Base-by-base conservation (phyloP, 2,329 filamentous ascomycete genomes). In the Microthyrium microscopicum region DNA sequence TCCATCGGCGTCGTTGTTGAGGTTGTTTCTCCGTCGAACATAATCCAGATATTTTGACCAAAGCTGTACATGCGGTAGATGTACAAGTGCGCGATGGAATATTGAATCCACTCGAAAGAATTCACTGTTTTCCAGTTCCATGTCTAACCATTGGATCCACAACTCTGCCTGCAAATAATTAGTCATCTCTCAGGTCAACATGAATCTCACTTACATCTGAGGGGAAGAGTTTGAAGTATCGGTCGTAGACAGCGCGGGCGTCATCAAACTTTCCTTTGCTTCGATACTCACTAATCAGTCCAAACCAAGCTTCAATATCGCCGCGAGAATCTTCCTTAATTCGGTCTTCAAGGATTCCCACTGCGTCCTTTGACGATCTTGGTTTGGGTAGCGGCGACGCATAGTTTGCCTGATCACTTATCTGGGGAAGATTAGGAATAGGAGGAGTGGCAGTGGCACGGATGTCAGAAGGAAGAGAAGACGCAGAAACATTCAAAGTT, bases 41-140 rank as follows among this genome's bases (percentile, higher is more conserved):
- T 95, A 94, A 55, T 94, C 84, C 40, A 98, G 72, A 52, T 98
- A 98, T 20, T 84, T 70, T 5, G 79, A 83, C 83, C 85, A 98
- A 15, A 98, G 68, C 40, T 79, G 71, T 25, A 95, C 77, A 50
- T 87, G 81, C 8, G 81, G 77, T 15, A 89, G 76, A 6, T 70
- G 70, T 44, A 83, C 66, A 25, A 98, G 69, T 20, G 79, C 84
- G 44, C 73, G 71, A 41, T 72, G 73, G 53, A 98, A 93, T 16
- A 98, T 75, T 33, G 73, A 66, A 53, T 94, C 87, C 12, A 91
- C 75, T 29, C 73, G 72, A 37, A 68, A 65, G 39, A 89, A 77
- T 42, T 93, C 81, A 46, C 92, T 83, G 37, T 84, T 66, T 42
- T 83, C 77, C 20, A 91, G 70, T 55, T 98, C 89, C 73, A 94